A percentile compares a stretch with the other conserved stretches of the same genome.
These are phyloP conservation scores for Mycena epipterygia DNA, from an alignment of 768 basidiomycete species.

Conservation along the genomic window DNA sequence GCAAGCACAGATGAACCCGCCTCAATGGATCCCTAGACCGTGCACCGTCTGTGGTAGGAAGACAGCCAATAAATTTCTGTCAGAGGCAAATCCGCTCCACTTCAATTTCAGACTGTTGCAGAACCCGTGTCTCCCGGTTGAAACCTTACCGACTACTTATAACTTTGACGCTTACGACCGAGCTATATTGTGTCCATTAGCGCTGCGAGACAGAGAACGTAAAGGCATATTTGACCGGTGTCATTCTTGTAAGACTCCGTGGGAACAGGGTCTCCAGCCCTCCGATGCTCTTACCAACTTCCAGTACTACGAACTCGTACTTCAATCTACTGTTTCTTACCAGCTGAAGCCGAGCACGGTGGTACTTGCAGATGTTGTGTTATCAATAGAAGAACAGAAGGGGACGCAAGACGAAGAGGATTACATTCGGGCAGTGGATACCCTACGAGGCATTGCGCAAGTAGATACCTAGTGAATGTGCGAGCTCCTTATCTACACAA, in stretches of 20 bases:
- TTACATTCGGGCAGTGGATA: too few relatives aligned
- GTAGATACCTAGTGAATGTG: too few relatives aligned
- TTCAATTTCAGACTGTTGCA: neutral
- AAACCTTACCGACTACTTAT: neutral
- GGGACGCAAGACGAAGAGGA: too few relatives aligned
- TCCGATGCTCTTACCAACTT: neutral
- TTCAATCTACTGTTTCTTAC: too few relatives aligned
- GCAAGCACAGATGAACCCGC: neutral
- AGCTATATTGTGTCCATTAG: neutral
- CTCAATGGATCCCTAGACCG: neutral
- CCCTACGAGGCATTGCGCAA: too few relatives aligned
- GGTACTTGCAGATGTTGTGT: neutral
- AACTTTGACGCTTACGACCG: neutral
- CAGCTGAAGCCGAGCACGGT: too few relatives aligned
- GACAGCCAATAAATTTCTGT: neutral
- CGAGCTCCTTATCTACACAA: too few relatives aligned
- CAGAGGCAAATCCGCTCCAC: neutral
- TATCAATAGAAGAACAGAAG: too few relatives aligned
- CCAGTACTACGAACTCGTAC: neutral
- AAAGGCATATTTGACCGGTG: neutral
- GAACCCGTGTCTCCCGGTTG: neutral
- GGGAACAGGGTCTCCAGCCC: neutral
- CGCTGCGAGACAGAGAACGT: neutral
- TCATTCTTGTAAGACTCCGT: neutral
- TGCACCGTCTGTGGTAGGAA: neutral